Percentiles rank a stretch among this genome's conserved stretches.
Evolutionary conservation across 345 rosid genomes (phyloP).

Genomic region (Trapa incisa): DNA sequence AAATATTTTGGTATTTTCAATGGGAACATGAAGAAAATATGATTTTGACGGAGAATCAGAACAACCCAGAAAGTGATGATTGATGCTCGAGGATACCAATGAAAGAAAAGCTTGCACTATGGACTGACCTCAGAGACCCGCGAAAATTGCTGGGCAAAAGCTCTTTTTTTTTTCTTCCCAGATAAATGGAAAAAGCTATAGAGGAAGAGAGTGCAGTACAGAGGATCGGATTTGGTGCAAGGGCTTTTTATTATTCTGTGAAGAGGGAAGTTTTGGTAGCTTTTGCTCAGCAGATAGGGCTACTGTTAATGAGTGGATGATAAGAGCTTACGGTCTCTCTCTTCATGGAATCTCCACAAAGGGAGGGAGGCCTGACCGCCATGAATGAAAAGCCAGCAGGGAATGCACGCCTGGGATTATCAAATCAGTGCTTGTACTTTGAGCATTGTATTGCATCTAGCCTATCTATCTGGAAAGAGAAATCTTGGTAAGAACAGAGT

Average conservation of each 20-base stretch:
- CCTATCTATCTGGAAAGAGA: too few species aligned
- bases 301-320: constrained; percentile 47
- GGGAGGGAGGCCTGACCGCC: too few species aligned
- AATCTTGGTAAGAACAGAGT: too few species aligned
- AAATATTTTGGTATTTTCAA: background rate
- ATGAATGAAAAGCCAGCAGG: too few species aligned
- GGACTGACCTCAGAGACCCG: constrained; percentile 23
- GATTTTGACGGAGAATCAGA: background rate
- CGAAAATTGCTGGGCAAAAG: constrained; percentile 11
- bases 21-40: background rate
- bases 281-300: constrained; percentile 74
- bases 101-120: background rate
- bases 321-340: constrained; percentile 24
- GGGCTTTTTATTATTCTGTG: constrained; percentile 1
- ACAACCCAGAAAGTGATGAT: background rate
- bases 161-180: background rate
- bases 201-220: constrained; percentile 9
- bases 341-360: too few species aligned
- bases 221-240: constrained; percentile 6
- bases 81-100: background rate
- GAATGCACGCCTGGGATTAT: too few species aligned
- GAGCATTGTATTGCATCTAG: too few species aligned
- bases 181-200: too few species aligned
- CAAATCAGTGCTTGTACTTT: too few species aligned
- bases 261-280: constrained; percentile 32